Base-by-base conservation (phyloP, 2,329 filamentous ascomycete species). In the Leptosphaerulina australis region DNA sequence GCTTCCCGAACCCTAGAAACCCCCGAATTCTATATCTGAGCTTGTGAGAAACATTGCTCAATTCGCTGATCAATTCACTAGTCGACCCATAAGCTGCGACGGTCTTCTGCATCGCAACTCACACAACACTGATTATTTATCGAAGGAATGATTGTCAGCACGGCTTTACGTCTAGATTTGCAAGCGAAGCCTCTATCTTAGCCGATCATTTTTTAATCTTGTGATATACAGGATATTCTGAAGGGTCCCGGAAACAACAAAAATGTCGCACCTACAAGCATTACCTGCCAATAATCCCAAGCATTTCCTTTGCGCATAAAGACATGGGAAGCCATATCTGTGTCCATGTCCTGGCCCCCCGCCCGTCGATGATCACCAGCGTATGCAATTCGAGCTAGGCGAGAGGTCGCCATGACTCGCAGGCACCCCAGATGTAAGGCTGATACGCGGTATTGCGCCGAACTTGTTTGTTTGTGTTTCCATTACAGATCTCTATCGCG, bases 321-420 rank as follows among this genome's bases (percentile, higher is more conserved):
- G 31, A 18, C 26, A 38, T 28, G 5, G 34, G 22, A 12, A 36
- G 30, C 18, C 45, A 37, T 20, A 38, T 15, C 21, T 38, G 45
- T 43, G 33, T 15, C 17, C 34, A 31, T 21, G 22, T 28, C 39
- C 34, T 39, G 45, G 24, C 30, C 22, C 35, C 46, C 46, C 47
- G 25, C 38, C 38, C 33, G 39, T 50, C 26, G 20, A 33, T 34
- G 38, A 50, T 44, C 46, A 50, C 39, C 46, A 24, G 28, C 39
- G 24, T 18, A 34, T 21, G 29, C 28, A 29, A 39, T 34, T 40
- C 7, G 17, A 44, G 20, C 36, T 35, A 50, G 39, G 39, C 34
- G 17, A 43, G 37, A 14, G 15, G 15, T 24, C 17, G n/a, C 34
- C 34, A 30, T 50, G 40, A 44, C 34, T 40, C 35, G 39, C 34